Evolutionary conservation across 148 eudicot species (phyloP).

Genomic region (Camellia granthamiana): DNA sequence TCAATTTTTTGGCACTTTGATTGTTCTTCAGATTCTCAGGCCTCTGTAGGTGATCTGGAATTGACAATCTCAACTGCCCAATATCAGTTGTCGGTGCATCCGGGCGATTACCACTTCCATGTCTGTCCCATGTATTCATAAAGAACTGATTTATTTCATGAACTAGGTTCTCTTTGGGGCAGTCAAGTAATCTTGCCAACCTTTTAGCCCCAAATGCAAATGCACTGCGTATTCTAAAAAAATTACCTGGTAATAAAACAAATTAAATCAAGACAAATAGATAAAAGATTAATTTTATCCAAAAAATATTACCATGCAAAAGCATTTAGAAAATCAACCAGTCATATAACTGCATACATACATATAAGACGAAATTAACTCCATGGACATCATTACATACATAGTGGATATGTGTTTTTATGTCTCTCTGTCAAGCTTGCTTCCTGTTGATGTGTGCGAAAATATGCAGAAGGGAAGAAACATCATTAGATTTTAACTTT

Average conservation of each 20-base stretch:
- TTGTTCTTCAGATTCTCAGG: slow-evolving; percentile 22
- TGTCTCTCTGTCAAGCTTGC: background rate
- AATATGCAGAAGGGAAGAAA: background rate
- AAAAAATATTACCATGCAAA: background rate
- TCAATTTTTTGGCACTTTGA: slow-evolving; percentile 26
- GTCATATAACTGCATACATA: background rate
- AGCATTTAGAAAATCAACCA: background rate
- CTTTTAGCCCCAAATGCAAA: slow-evolving; percentile 84
- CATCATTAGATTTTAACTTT: background rate
- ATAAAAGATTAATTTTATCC: background rate
- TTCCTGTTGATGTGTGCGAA: background rate
- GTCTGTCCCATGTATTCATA: slow-evolving; percentile 86
- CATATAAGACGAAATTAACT: background rate
- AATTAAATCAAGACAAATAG: background rate
- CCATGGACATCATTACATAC: background rate
- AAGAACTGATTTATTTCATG: slow-evolving; percentile 79
- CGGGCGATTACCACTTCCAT: slow-evolving; percentile 84
- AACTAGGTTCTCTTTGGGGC: slow-evolving; percentile 65
- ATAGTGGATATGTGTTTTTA: background rate
- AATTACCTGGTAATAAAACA: slow-evolving; percentile 57
- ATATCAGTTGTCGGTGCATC: slow-evolving; percentile 57
- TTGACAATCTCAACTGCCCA: slow-evolving; percentile 22
- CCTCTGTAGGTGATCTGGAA: slow-evolving; percentile 26
- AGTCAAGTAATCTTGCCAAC: slow-evolving; percentile 75
- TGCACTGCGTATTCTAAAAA: slow-evolving; percentile 92